Base-by-base conservation (phyloP, 805 yeast genomes). In the Candida vaughaniae region DNA sequence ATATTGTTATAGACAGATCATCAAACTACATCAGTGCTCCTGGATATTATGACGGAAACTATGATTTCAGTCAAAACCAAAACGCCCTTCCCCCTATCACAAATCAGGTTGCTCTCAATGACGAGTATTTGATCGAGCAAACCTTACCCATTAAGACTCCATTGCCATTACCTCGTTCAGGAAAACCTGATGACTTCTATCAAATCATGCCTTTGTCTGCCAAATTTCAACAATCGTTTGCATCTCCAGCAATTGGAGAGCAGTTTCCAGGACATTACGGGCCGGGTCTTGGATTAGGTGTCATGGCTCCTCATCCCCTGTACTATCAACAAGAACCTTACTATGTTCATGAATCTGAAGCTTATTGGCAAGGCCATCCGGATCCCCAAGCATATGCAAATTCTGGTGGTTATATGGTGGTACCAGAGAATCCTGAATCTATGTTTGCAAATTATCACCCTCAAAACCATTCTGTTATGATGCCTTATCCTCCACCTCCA, bases 91-190 rank as follows among this genome's bases (percentile, higher is more conserved):
- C 48, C 10, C 43, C 51, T 16, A 35, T 49, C 2, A 46, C 66
- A 2, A 49, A 57, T 16, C 69, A 67, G 42, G 57, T 72, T 30
- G 40, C 23, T 3, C 14, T 33, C 42, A 69, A 64, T 40, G 77
- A 72, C 31, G 77, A 73, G 36, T 69, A 71, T 35, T 49, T 75
- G 31, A 72, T 75, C 27, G 79, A 75, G 44, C 79, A 75, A 45
- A 68, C 80, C 0, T 65, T 63, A 18, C 75, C 76, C 0, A 57
- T 66, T 38, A 65, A 67, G 20, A 71, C 63, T 3, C 62, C 66
- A 6, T 12, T 53, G 14, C 40, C 47, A 4, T 16, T 51, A 6
- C 46, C 51, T 11, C 35, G 44, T 22, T 34, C 49, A 3, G 41
- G 39, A 2, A 35, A 36, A 29, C 30, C 25, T 10, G 38, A 30